Base-by-base conservation (phyloP, 805 yeast genomes). In the Pichia eremophila region DNA sequence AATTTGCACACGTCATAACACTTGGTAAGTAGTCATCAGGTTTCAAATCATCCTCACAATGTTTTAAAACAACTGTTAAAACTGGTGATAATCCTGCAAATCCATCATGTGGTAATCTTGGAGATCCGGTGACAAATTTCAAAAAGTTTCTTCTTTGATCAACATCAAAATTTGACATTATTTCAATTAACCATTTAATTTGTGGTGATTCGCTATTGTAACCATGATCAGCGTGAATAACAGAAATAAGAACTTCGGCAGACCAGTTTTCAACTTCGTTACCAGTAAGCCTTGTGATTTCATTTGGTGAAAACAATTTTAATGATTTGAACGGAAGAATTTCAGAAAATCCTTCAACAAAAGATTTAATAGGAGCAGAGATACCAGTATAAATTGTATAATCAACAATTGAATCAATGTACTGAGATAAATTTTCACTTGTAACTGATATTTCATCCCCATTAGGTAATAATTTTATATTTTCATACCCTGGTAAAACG, bases 1-100 rank as follows among this genome's bases (percentile, higher is more conserved):
- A 93, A 61, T 91, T 91, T 4, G 95, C 97, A 70, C 99, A 91
- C 0, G 99, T 91, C 99, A 91, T 91, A 3, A 93, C 99, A 66
- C 96, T 87, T 2, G 99, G 98, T 48, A 93, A 70, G 59, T 83
- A 89, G 51, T 81, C 88, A 63, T 91, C 95, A 6, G 85, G 75
- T 12, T 67, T 64, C 27, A 77, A 61, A 0, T 81, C 83, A 42
- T 75, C 80, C 45, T 91, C 98, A n/a, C 83, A 74, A 49, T 75
- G 81, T 60, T 87, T 89, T 51, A 87, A 67, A 2, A 93, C 98
- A 35, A 93, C 89, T 0, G 98, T 91, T 42, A 91, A 73, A 46
- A 76, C 83, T 0, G 99, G 99, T 41, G 75, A 73, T 47, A 91
- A 68, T 0, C 85, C 76, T 56, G 83, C 83, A 69, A 91, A 91